Percentiles rank a stretch among this genome's conserved stretches.
These are phyloP conservation scores for Liquidambar formosana DNA, from an alignment of 164 flowering plant species.

Conservation along the genomic window DNA sequence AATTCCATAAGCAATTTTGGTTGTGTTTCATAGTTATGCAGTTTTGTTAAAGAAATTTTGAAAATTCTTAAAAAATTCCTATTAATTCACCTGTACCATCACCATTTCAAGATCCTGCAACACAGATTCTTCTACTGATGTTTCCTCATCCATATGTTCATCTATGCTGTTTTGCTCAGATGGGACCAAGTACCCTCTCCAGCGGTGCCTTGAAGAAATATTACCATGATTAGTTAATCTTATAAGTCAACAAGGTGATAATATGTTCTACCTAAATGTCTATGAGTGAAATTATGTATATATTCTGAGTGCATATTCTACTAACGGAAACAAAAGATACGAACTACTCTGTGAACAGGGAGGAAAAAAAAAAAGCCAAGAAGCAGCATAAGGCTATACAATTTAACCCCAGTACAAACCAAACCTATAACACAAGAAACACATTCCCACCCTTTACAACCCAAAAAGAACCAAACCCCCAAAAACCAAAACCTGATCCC, in stretches of 20 bases:
- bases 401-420: too few relatives aligned
- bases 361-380: too few relatives aligned
- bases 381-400: too few relatives aligned
- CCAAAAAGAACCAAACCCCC: too few relatives aligned
- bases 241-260: not conserved
- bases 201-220: slow-evolving; percentile 24
- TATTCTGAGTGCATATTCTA: too few relatives aligned
- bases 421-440: too few relatives aligned
- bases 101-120: slow-evolving; percentile 44
- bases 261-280: too few relatives aligned
- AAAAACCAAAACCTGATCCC: too few relatives aligned
- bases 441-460: too few relatives aligned
- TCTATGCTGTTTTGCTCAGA: slow-evolving; percentile 10
- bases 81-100: slow-evolving; percentile 37
- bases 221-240: not conserved
- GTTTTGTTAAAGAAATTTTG: not conserved
- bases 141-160: slow-evolving; percentile 18
- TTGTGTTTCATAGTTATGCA: not conserved
- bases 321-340: too few relatives aligned
- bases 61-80: not conserved
- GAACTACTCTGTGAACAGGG: too few relatives aligned
- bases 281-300: too few relatives aligned
- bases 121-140: slow-evolving; percentile 40
- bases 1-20: slow-evolving; percentile 2
- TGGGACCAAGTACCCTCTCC: slow-evolving; percentile 14